A percentile compares a stretch with the other conserved stretches of the same genome.
Conservation (phyloP, 108 stramenopile species). For the Aureococcus anophagefferens region DNA sequence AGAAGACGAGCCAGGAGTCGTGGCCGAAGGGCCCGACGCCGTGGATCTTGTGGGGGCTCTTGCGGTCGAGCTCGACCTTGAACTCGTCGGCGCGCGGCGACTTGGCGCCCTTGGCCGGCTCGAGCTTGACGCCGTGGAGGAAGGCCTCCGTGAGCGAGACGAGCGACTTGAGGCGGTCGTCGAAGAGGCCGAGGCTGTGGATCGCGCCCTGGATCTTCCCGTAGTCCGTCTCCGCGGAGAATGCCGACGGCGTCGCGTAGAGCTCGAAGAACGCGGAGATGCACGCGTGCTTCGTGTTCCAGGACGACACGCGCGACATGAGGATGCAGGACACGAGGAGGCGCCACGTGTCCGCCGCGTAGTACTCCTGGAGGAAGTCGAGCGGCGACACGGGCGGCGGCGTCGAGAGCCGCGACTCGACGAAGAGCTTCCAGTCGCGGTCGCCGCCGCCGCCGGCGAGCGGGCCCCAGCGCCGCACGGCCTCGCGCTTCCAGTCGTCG, state of each 20-base stretch:
- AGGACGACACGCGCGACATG: neutral
- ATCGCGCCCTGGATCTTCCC: neutral
- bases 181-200: neutral
- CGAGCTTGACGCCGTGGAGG: neutral
- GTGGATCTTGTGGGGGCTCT: neutral
- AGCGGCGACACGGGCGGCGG: neutral
- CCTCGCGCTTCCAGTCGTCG: neutral
- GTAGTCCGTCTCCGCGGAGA: neutral
- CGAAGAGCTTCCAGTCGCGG: slow-evolving; percentile 1
- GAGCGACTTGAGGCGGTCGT: neutral
- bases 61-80: neutral
- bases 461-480: neutral
- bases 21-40: neutral
- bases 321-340: neutral
- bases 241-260: neutral
- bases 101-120: no score
- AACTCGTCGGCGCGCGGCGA: neutral
- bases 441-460: neutral
- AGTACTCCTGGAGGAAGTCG: neutral
- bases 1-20: neutral
- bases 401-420: neutral
- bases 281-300: neutral
- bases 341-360: neutral
- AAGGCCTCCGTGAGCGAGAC: neutral
- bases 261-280: neutral